Base-by-base conservation (phyloP, 1,284 basidiomycete species). In the Phylloboletellus chloephorus region DNA sequence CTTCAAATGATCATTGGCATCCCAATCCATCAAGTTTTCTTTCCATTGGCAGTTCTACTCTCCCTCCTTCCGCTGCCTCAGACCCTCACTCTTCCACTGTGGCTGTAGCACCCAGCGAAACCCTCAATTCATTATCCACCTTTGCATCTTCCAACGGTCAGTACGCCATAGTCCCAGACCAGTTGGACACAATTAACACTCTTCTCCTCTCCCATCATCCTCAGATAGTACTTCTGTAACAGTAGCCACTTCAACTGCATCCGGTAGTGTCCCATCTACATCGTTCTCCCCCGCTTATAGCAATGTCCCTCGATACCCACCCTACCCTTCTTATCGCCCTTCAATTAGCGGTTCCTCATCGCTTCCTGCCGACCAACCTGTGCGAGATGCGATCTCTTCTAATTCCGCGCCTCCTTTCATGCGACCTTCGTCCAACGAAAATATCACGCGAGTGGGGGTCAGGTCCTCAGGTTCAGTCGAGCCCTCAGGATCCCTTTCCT, bases 241-340 rank as follows among this genome's bases (percentile, higher is more conserved):
- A 15, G 9, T 32, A 31, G 5, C 47, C 3, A 28, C 54, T 17
- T 41, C 56, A 24, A 43, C 44, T 43, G 20, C 42, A 26, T 47
- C 56, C 34, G 46, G 15, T 29, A 25, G 17, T 23, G 11, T 40
- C 51, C 53, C 56, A 28, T 54, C 58, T 28, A 5, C 43, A 38
- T 43, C 51, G 6, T 48, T 57, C 25, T 23, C 45, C 20, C 41
- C 56, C 43, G 10, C 29, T 39, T 61, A 38, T 57, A 33, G 56
- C 42, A 56, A 53, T 46, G 3, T 33, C 17, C 30, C 52, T 35
- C 52, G 57, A 38, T 48, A 48, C 39, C 50, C 48, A 19, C 44
- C 47, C 25, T 41, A 43, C 41, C 43, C 54, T 17, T 35, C 58
- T 46, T 58, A 58, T 57, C 57, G 41, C 46, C 47, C 50, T 20